Base-by-base conservation (phyloP, 495 filamentous ascomycete species). In the Jackrogersella minutella region DNA sequence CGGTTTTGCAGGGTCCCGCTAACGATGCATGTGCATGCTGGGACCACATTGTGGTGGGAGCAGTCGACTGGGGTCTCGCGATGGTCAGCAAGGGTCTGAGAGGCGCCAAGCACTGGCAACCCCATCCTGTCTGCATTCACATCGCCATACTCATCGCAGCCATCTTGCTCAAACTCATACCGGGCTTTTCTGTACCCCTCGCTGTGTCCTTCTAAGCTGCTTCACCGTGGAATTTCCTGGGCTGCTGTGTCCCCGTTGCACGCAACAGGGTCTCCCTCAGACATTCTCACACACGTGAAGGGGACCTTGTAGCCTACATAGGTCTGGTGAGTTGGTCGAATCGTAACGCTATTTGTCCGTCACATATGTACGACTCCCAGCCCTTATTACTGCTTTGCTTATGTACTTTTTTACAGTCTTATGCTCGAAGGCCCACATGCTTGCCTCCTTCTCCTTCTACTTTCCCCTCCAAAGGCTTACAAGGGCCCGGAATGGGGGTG, bases 41-140 rank as follows among this genome's bases (percentile, higher is more conserved):
- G 62, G 60, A 65, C 68, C 59, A 69, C 58, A 70, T 68, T 66
- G 36, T 58, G 66, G 59, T 70, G 66, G 69, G 51, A 68, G 51
- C 49, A 51, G 58, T 65, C 46, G 62, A 61, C 57, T 58, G 69
- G 69, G 58, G 58, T 47, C 49, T 61, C 49, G 65, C 57, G 64
- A 70, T 66, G 54, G 40, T 22, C 50, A 52, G 65, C 72, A 62
- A 58, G 72, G 72, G 46, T 70, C 36, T 22, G 41, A 74, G 57
- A 70, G 72, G 72, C 41, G 72, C 72, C 72, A 74, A 74, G 72
- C 59, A 6, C 36, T 39, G 28, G 60, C 30, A 55, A 57, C 64
- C 72, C 72, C 69, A 58, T 63, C 55, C 50, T 53, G 30, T 57
- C 50, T 71, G 68, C 71, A 64, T 56, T 61, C 64, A 40, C 67